These are phyloP conservation scores for Vigna reflexopilosa DNA, from an alignment of 306 rosid genomes.

Conservation along the genomic window DNA sequence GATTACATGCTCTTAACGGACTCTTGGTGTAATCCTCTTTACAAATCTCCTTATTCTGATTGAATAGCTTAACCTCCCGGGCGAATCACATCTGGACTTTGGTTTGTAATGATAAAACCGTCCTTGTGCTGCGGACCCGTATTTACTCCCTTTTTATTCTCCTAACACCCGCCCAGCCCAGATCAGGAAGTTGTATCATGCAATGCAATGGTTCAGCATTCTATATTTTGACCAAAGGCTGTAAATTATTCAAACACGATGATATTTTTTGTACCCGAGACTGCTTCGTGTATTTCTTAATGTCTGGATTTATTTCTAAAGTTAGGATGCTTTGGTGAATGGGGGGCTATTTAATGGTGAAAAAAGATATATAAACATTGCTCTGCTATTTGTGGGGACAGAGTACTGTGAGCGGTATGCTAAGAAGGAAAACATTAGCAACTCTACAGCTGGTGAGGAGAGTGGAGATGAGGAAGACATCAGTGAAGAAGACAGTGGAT, in stretches of 20 bases:
- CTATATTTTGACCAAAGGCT: slow-evolving; percentile 11
- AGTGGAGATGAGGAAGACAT: slow-evolving; percentile 78
- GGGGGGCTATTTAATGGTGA: slow-evolving; percentile 39
- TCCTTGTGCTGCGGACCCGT: background rate
- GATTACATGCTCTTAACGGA: background rate
- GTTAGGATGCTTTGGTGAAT: slow-evolving; percentile 12
- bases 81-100: slow-evolving; percentile 30
- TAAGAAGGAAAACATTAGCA: slow-evolving; percentile 70
- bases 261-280: slow-evolving; percentile 20
- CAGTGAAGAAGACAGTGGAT: slow-evolving; percentile 73
- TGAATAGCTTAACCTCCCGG: slow-evolving; percentile 35
- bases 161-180: background rate
- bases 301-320: slow-evolving; percentile 10
- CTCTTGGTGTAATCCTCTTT: background rate
- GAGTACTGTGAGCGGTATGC: slow-evolving; percentile 97
- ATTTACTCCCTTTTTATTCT: background rate
- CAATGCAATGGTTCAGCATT: slow-evolving; percentile 28
- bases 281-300: slow-evolving; percentile 27
- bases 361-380: slow-evolving; percentile 30
- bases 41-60: slow-evolving; percentile 7
- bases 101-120: slow-evolving; percentile 13
- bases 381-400: slow-evolving; percentile 53
- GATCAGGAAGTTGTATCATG: slow-evolving; percentile 20
- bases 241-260: slow-evolving; percentile 11
- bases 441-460: slow-evolving; percentile 72